phyloP scores from a whole-genome alignment of 2,329 filamentous ascomycete genomes.

The Fusarium verrucosum region DNA sequence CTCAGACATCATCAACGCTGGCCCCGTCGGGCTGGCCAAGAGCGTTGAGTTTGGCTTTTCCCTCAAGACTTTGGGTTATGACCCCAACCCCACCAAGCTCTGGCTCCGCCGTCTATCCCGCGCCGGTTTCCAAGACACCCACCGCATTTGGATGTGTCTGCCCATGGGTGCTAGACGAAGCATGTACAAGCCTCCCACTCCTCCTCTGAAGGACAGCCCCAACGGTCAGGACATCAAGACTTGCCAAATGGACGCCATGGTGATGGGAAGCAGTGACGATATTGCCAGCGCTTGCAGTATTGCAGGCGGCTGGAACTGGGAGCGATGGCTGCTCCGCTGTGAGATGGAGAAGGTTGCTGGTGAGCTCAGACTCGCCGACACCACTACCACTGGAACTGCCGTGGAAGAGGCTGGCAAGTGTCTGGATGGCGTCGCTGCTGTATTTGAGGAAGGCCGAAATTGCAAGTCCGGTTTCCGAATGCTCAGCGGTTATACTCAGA shows the following conservation, averaged over 20 bases:
- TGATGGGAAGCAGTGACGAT: conserved; percentile 73
- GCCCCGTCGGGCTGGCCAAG: conserved; percentile 80
- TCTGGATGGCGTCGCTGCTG: conserved; percentile 67
- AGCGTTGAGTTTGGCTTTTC: conserved; percentile 92
- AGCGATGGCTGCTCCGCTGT: conserved; percentile 91
- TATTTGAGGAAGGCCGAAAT: conserved; percentile 70
- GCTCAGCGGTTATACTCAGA: conserved; percentile 71
- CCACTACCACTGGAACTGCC: conserved; percentile 59
- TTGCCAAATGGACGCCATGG: conserved; percentile 68
- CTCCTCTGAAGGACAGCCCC: conserved; percentile 49
- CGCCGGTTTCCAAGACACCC: conserved; percentile 81
- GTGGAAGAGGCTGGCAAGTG: conserved; percentile 67
- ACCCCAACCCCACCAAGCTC: conserved; percentile 81
- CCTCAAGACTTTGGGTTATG: conserved; percentile 89
- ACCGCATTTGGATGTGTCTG: conserved; percentile 87
- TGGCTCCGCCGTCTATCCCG: conserved; percentile 79
- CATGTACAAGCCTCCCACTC: conserved; percentile 45
- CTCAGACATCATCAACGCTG: conserved; percentile 87
- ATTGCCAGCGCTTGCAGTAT: conserved; percentile 81
- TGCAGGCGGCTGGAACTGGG: conserved; percentile 90
- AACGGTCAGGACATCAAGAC: conserved; percentile 55
- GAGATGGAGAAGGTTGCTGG: conserved; percentile 83
- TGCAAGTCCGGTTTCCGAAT: conserved; percentile 68
- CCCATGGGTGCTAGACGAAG: conserved; percentile 72
- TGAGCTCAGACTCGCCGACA: conserved; percentile 66